phyloP scores from a whole-genome alignment of 1,139 yeast species.

The Tardiomyces depauwii region DNA sequence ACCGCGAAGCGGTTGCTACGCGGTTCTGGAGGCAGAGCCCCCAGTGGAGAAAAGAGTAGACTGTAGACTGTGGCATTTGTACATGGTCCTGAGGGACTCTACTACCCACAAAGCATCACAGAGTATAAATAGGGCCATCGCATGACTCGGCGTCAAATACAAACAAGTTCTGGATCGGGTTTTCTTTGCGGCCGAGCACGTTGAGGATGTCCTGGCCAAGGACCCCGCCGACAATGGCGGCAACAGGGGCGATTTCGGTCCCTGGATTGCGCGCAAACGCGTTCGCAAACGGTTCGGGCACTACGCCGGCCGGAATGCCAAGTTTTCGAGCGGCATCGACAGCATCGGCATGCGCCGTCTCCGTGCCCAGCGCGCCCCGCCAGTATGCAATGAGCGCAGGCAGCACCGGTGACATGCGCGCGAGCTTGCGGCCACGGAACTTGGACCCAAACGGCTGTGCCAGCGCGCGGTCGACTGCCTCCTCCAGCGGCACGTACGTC shows the following conservation, averaged over 20 bases:
- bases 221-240: constrained; percentile 85
- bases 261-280: constrained; percentile 27
- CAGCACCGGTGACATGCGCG: constrained; percentile 46
- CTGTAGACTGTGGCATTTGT: too few relatives aligned
- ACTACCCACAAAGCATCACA: too few relatives aligned
- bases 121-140: constrained; percentile 62
- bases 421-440: constrained; percentile 43
- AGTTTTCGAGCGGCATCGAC: constrained; percentile 28
- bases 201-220: constrained; percentile 88
- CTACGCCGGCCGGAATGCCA: constrained; percentile 31
- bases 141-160: constrained; percentile 61
- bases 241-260: constrained; percentile 71
- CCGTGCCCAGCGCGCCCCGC: constrained; percentile 13
- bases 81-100: too few relatives aligned
- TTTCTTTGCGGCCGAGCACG: constrained; percentile 60
- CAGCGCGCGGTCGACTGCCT: constrained; percentile 27
- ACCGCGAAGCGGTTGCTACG: too few relatives aligned
- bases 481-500: constrained; percentile 33
- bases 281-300: constrained; percentile 16
- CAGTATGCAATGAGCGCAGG: constrained; percentile 53
- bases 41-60: too few relatives aligned
- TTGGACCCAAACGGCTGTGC: constrained; percentile 18
- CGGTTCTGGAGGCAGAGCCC: too few relatives aligned
- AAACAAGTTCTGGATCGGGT: constrained; percentile 73
- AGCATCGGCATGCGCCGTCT: constrained; percentile 5